phyloP scores from a whole-genome alignment of 805 yeast genomes.

The Sugiyamaella smithiae region DNA sequence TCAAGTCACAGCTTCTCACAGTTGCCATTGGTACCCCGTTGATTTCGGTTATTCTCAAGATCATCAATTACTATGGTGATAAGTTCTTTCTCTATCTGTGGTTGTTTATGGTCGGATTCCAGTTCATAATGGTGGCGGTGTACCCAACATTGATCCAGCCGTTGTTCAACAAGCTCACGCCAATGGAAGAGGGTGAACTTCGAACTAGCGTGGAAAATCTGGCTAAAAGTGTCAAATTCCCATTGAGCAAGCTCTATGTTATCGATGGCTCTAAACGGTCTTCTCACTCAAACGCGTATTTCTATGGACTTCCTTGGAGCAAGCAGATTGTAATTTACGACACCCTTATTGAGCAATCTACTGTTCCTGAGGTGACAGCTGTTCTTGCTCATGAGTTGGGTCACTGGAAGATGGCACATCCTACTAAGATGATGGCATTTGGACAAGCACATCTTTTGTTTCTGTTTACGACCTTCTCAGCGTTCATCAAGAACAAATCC shows the following conservation, averaged over 20 bases:
- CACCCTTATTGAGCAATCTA: conserved; percentile 77
- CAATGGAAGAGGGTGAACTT: conserved; percentile 86
- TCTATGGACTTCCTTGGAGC: conserved; percentile 94
- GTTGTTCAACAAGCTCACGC: conserved; percentile 84
- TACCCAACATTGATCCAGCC: conserved; percentile 89
- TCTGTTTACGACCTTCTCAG: conserved; percentile 71
- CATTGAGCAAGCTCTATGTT: conserved; percentile 78
- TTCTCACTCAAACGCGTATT: conserved; percentile 94
- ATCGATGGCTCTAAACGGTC: conserved; percentile 97
- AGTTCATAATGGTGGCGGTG: conserved; percentile 68
- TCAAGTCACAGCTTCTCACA: conserved; percentile 58
- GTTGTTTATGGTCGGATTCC: conserved; percentile 65
- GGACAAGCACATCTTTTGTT: conserved; percentile 62
- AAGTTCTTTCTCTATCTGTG: conserved; percentile 79
- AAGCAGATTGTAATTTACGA: conserved; percentile 94
- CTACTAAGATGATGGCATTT: conserved; percentile 67
- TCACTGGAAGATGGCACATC: conserved; percentile 92
- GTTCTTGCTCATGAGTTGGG: conserved; percentile 98
- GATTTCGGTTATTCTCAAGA: conserved; percentile 70
- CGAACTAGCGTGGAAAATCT: conserved; percentile 75
- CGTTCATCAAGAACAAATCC: conserved; percentile 74
- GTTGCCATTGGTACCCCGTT: conserved; percentile 68
- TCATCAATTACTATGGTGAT: conserved; percentile 69
- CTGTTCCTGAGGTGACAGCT: conserved; percentile 81
- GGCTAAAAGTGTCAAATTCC: conserved; percentile 76